phyloP scores from a whole-genome alignment of 306 rosid species.

The Lathyrus aphaca region DNA sequence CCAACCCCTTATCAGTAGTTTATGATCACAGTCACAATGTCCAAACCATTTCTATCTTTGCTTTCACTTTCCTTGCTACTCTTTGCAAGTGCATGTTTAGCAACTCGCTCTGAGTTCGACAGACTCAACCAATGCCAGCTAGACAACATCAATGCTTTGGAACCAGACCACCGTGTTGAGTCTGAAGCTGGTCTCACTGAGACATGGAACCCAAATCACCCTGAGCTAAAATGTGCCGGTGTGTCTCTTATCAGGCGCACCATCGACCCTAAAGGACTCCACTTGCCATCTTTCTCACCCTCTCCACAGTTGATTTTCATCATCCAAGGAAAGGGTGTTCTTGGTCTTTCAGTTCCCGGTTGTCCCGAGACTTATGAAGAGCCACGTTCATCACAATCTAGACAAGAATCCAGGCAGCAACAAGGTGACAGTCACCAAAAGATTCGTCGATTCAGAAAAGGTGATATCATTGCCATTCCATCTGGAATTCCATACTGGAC shows the following conservation, averaged over 20 bases:
- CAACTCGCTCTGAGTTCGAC: not conserved
- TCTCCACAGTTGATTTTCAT: conserved; percentile 13
- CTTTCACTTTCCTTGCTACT: conserved; percentile 11
- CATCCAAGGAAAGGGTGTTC: conserved; percentile 23
- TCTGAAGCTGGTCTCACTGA: too few species aligned
- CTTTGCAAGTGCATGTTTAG: conserved; percentile 38
- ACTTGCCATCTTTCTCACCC: conserved; percentile 37
- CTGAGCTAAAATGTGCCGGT: conserved; percentile 29
- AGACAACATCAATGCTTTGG: too few species aligned
- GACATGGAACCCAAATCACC: too few species aligned
- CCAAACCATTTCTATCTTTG: not conserved
- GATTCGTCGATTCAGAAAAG: conserved; percentile 21
- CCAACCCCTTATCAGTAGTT: not conserved
- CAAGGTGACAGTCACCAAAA: conserved; percentile 40
- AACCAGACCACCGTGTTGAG: too few species aligned
- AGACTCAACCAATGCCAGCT: too few species aligned
- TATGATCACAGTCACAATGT: not conserved
- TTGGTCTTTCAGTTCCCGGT: conserved; percentile 31
- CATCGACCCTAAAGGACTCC: conserved; percentile 24
- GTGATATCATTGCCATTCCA: conserved; percentile 41
- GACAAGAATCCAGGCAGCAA: not conserved
- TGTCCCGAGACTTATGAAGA: conserved; percentile 32
- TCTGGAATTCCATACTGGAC: conserved; percentile 43
- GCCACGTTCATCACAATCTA: not conserved
- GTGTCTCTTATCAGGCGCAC: conserved; percentile 26